Base-by-base conservation (phyloP, 2,329 filamentous ascomycete genomes). In the Talaromyces marneffei region DNA sequence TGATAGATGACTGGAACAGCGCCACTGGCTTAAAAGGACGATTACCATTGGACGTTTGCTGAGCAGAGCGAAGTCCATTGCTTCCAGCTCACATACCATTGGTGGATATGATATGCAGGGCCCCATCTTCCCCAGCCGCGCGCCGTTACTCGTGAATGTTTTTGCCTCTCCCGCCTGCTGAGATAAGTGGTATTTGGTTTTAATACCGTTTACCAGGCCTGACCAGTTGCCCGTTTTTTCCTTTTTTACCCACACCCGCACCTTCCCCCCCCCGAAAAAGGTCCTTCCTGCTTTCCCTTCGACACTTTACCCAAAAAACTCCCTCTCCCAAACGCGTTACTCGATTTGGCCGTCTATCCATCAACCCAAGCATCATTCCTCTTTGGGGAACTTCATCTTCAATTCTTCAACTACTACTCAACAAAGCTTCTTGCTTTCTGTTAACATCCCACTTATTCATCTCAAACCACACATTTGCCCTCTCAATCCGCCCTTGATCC, bases 301-400 rank as follows among this genome's bases (percentile, higher is more conserved):
- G 61, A 66, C 67, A 69, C 70, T 68, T 72, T 70, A 73, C 71
- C 73, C 72, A 75, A 75, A 75, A 74, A 72, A 75, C 72, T 68
- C 60, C 61, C 62, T 56, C 71, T 72, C 71, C 71, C 69, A 64
- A 70, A 76, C 75, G 75, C 75, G 75, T 77, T 77, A 77, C 75
- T 77, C 75, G 74, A 77, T 77, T 77, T 72, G 75, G 75, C 74
- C 73, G 72, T 71, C 71, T 69, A 71, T 67, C 68, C 71, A 72
- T 69, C 69, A 69, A 70, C 68, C 68, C 69, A 73, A 74, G 71
- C 72, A 74, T 74, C 72, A 75, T 77, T 75, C 75, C 75, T 75
- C 74, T 78, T 78, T 78, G 69, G 75, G 61, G 75, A 66, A 72
- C 68, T 66, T 63, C 64, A 60, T 64, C 62, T 62, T 40, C 62